phyloP scores from a whole-genome alignment of 768 basidiomycete species.

The Hypholoma fasciculare region DNA sequence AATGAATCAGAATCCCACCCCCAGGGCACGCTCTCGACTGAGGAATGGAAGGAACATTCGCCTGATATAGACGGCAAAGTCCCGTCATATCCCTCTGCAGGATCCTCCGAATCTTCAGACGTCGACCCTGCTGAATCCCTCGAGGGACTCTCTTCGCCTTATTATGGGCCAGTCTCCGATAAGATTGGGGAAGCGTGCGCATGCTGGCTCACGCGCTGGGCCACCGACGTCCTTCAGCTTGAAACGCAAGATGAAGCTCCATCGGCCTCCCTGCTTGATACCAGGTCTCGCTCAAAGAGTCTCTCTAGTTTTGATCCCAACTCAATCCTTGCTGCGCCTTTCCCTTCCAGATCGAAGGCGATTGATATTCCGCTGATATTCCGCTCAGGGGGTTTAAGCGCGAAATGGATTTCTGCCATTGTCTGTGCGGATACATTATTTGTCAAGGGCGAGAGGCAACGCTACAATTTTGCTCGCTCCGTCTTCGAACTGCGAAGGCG shows the following conservation, averaged over 20 bases:
- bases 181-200: conserved; percentile 90
- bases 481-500: conserved; percentile 74
- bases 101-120: conserved; percentile 17
- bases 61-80: conserved; percentile 5
- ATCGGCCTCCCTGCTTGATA: neutral
- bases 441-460: conserved; percentile 71
- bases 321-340: neutral
- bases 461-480: conserved; percentile 76
- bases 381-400: conserved; percentile 71
- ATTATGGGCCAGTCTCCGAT: conserved; percentile 87
- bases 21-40: conserved; percentile 9
- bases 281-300: conserved; percentile 13
- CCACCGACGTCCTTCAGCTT: conserved; percentile 67
- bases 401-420: conserved; percentile 72
- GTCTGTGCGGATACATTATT: conserved; percentile 81
- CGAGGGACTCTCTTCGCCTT: conserved; percentile 42
- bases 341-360: neutral
- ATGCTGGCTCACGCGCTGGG: conserved; percentile 90
- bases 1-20: neutral
- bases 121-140: conserved; percentile 16
- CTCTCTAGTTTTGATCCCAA: conserved; percentile 14
- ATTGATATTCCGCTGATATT: conserved; percentile 56
- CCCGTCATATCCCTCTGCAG: neutral
- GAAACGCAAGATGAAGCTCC: conserved; percentile 36
- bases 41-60: conserved; percentile 16